Evolutionary conservation across 2,329 filamentous ascomycete genomes (phyloP).

Genomic region (Atkinsonella hypoxylon): DNA sequence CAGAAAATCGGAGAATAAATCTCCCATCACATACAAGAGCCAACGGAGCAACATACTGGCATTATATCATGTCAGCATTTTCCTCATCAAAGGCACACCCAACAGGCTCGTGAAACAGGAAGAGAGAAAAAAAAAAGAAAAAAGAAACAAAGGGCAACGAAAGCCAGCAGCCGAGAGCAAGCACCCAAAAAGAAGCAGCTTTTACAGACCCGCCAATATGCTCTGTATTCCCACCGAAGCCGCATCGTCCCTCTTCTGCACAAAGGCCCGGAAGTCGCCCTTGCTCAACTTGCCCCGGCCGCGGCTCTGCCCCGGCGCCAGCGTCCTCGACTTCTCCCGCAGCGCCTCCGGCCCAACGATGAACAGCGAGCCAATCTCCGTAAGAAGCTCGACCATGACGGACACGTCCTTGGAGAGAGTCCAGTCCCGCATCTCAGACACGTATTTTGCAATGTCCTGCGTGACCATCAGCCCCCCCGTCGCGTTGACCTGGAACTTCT

Average conservation of each 20-base stretch:
- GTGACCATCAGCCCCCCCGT: constrained; percentile 90
- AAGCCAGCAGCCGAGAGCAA: too few species aligned
- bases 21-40: too few species aligned
- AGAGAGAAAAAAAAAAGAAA: background rate
- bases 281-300: constrained; percentile 46
- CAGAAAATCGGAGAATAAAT: too few species aligned
- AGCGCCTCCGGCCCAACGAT: constrained; percentile 79
- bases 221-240: constrained; percentile 71
- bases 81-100: background rate
- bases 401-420: constrained; percentile 57
- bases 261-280: constrained; percentile 70
- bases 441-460: constrained; percentile 92
- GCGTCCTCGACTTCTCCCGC: constrained; percentile 53
- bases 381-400: constrained; percentile 67
- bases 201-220: constrained; percentile 54
- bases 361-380: constrained; percentile 90
- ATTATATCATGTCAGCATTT: background rate
- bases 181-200: too few species aligned
- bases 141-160: too few species aligned
- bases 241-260: constrained; percentile 75
- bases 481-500: constrained; percentile 85
- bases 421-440: constrained; percentile 75
- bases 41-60: background rate
- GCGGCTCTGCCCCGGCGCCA: constrained; percentile 30
- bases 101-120: background rate